Percentiles rank a stretch among this genome's conserved stretches.
These are phyloP conservation scores for Citrus glauca DNA, from an alignment of 345 rosid genomes.

Conservation along the genomic window DNA sequence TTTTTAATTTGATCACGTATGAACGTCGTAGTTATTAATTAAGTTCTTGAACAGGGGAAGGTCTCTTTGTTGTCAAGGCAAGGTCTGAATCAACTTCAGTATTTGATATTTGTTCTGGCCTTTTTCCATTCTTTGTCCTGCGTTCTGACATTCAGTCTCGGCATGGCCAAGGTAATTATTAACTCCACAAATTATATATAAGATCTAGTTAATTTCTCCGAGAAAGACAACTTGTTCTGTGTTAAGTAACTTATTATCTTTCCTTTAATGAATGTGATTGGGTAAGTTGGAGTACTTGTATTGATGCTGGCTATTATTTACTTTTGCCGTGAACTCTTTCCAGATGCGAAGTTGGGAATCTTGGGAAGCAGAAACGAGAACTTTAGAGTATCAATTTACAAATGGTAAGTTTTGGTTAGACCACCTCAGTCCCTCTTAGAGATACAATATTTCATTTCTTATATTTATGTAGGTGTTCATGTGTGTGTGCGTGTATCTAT, in stretches of 20 bases:
- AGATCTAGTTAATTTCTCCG: too few relatives aligned
- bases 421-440: not conserved
- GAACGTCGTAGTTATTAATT: not conserved
- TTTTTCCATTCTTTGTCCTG: constrained; percentile 47
- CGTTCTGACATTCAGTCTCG: constrained; percentile 48
- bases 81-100: constrained; percentile 47
- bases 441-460: not conserved
- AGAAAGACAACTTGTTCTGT: too few relatives aligned
- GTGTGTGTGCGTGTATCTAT: too few relatives aligned
- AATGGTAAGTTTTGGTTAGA: constrained; percentile 31
- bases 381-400: constrained; percentile 45
- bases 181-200: too few relatives aligned
- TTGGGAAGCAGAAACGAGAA: constrained; percentile 65
- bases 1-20: not conserved
- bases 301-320: constrained; percentile 8
- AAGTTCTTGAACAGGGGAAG: constrained; percentile 41
- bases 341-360: constrained; percentile 60
- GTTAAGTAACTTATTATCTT: too few relatives aligned
- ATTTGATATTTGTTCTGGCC: constrained; percentile 51
- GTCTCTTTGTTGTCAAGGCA: constrained; percentile 40
- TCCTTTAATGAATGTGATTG: too few relatives aligned
- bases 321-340: not conserved
- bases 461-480: too few relatives aligned
- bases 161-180: constrained; percentile 56
- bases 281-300: constrained; percentile 1